Evolutionary conservation across 306 rosid species (phyloP).

Genomic region (Quillaja saponaria): DNA sequence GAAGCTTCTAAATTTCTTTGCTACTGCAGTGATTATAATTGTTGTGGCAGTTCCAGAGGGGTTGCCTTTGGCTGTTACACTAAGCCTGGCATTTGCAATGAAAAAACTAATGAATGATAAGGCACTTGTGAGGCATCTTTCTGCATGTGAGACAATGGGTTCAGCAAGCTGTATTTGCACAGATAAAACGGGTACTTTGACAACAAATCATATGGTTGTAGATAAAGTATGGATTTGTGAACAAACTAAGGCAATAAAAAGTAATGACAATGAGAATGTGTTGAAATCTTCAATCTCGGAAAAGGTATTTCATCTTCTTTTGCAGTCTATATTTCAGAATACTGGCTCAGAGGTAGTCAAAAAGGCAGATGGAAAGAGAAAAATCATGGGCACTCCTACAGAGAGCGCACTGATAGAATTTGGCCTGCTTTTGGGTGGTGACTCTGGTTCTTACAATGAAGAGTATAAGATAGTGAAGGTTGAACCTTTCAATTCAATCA

Average conservation of each 20-base stretch:
- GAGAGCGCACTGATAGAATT: conserved; percentile 75
- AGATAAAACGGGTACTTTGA: conserved; percentile 87
- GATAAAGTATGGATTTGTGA: conserved; percentile 68
- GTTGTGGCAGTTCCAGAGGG: conserved; percentile 98
- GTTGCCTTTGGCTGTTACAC: conserved; percentile 82
- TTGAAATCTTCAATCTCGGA: conserved; percentile 45
- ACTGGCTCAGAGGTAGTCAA: conserved; percentile 70
- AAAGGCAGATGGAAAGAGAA: conserved; percentile 54
- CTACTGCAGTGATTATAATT: conserved; percentile 81
- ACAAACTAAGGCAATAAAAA: conserved; percentile 39
- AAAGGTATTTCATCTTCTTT: conserved; percentile 41
- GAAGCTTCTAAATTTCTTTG: conserved; percentile 62
- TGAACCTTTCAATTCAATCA: conserved; percentile 78
- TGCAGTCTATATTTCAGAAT: conserved; percentile 81
- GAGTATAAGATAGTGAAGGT: conserved; percentile 56
- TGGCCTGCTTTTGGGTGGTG: conserved; percentile 68
- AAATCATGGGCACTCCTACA: conserved; percentile 73
- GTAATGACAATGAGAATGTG: conserved; percentile 14
- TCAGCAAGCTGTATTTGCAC: conserved; percentile 85
- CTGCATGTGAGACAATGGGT: conserved; percentile 96
- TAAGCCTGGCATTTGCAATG: conserved; percentile 95
- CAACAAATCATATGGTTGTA: conserved; percentile 90
- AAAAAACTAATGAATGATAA: conserved; percentile 80
- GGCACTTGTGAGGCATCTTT: conserved; percentile 87
- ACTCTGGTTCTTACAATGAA: conserved; percentile 37